Base-by-base conservation (phyloP, 306 rosid species). In the Castanea crenata region DNA sequence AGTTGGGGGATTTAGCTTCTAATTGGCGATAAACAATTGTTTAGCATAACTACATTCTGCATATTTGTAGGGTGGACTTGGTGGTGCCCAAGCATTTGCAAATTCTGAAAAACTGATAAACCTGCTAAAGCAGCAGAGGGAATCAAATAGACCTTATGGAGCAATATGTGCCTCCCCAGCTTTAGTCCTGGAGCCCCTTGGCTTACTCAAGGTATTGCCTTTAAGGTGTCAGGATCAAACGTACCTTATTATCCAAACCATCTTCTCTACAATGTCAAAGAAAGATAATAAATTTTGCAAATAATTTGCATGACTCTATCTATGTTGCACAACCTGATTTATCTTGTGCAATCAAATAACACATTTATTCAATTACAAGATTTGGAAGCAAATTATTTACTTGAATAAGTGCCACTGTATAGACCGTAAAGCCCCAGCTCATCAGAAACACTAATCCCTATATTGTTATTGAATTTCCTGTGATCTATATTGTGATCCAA, bases 101-200 rank as follows among this genome's bases (percentile, higher is more conserved):
- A 92, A 90, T 55, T 95, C 98, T 5, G 92, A 89, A 73, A 91
- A 84, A 76, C 89, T 92, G 55, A 90, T 91, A 69, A 82, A 75
- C 71, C 69, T 95, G 87, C 86, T 95, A 71, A 92, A 89, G 88
- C 83, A 80, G 79, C 99, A 95, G 77, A 82, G 86, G 65, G 93
- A 85, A 44, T 91, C 89, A 74, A 88, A 92, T 81, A 88, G 76
- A 87, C 96, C 89, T 64, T 95, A 90, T 79, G 99, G 97, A 75
- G 99, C 99, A 54, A 90, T 95, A 59, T 95, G 98, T 86, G 98
- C 99, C 56, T 95, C 99, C 80, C 98, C 98, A 16, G 98, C 97
- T 72, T 76, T 92, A 61, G 98, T 82, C 80, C 80, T 95, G 83
- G 99, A 95, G 87, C 97, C 96, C 80, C 96, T 85, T 82, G 99